A percentile compares a stretch with the other conserved stretches of the same genome.
These are phyloP conservation scores for Phytophthora quininea DNA, from an alignment of 352 stramenopile genomes.

Conservation along the genomic window DNA sequence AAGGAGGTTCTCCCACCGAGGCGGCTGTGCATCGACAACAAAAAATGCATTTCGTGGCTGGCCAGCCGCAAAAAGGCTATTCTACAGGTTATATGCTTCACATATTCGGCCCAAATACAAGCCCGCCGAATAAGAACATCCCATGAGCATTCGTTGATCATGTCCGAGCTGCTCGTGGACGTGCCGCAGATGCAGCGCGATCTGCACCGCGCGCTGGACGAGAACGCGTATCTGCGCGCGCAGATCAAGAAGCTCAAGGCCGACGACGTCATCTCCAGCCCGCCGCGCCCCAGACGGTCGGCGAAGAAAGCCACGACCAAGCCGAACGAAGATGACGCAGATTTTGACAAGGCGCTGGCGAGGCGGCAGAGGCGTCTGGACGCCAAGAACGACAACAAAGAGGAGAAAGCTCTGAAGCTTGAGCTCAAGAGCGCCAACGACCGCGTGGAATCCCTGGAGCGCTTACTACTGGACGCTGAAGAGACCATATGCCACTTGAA, in stretches of 20 bases:
- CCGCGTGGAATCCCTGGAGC: conserved; percentile 49
- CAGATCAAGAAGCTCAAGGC: conserved; percentile 31
- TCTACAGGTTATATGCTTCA: neutral
- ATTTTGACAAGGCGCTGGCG: conserved; percentile 24
- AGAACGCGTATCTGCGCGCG: conserved; percentile 38
- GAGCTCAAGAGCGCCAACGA: conserved; percentile 69
- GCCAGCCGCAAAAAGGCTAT: neutral
- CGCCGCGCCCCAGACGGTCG: neutral
- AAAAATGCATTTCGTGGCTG: conserved; percentile 20
- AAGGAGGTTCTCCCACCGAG: too few relatives aligned
- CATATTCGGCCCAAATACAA: conserved; percentile 1
- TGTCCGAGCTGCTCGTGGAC: conserved; percentile 30
- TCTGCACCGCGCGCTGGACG: conserved; percentile 32
- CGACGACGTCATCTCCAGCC: neutral
- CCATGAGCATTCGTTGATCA: conserved; percentile 24
- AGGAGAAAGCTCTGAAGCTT: conserved; percentile 7
- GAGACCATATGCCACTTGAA: conserved; percentile 80
- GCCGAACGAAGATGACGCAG: conserved; percentile 1
- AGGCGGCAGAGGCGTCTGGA: conserved; percentile 31
- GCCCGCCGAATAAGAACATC: neutral
- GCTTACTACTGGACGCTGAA: conserved; percentile 66
- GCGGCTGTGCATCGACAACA: neutral
- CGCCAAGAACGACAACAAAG: neutral
- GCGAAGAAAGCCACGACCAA: conserved; percentile 7
- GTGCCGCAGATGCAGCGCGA: conserved; percentile 35